Base-by-base conservation (phyloP, 805 yeast species). In the Osmozyma mogii region DNA sequence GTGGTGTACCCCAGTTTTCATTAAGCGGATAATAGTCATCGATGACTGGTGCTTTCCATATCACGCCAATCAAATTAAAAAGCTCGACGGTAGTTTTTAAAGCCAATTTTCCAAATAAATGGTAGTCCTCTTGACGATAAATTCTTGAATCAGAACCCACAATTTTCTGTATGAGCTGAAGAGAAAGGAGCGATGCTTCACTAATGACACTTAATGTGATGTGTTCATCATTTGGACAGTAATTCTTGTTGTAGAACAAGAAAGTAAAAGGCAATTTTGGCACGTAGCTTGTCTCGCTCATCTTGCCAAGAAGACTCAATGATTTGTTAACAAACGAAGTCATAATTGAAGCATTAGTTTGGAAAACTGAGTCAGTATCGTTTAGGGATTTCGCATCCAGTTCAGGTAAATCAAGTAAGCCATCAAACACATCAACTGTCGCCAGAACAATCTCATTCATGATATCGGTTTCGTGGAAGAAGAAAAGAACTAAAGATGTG, bases 401-500 rank as follows among this genome's bases (percentile, higher is more conserved):
- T 11, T 22, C 18, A 4, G 35, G 24, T 7, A 17, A 20, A 9
- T 15, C 20, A 7, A 32, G 27, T 11, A 41, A 23, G 8, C 21
- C 23, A 4, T 31, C 21, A 29, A 39, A 38, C 6, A 22, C 24
- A 7, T 19, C 23, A 6, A 29, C 15, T 3, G 37, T 17, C 9
- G 23, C 6, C 8, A 25, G 27, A 11, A 29, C 22, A 21, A 35
- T 20, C 18, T 17, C 11, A 10, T 28, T 23, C 9, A 20, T 21
- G 7, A 40, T 24, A 15, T 24, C 22, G 4, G 42, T 38, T 3
- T 32, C 16, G 12, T 76, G 78, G 32, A 75, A 54, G 25, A 77
- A 63, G n/a, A 68, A 47, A 15, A 75, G 58, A 2, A 58, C 50
- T 37, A 72, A 49, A 0, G 70, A 44, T 0, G 71, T 60, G 20